These are phyloP conservation scores for Colletotrichum navitas DNA, from an alignment of 2,329 filamentous ascomycete species.

Conservation along the genomic window DNA sequence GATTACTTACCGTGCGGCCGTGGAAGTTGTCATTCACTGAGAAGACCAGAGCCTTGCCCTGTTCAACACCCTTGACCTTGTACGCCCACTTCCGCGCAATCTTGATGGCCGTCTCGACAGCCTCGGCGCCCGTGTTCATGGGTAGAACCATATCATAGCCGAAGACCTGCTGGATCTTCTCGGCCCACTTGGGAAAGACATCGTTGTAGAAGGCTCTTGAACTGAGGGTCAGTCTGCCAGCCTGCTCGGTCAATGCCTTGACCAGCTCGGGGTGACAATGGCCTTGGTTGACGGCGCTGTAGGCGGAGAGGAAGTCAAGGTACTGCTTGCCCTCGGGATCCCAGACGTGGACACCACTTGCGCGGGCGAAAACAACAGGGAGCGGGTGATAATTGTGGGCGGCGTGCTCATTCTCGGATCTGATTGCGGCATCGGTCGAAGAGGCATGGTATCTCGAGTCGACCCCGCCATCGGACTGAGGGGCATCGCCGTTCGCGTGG, in stretches of 20 bases:
- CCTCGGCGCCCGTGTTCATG: conserved; percentile 98
- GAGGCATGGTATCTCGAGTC: conserved; percentile 74
- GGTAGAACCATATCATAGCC: conserved; percentile 98
- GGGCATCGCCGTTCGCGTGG: conserved; percentile 62
- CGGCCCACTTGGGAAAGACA: conserved; percentile 95
- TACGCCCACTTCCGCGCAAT: conserved; percentile 98
- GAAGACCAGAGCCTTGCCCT: conserved; percentile 87
- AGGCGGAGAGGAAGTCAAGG: conserved; percentile 97
- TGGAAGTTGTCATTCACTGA: conserved; percentile 94
- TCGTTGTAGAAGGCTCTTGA: conserved; percentile 98
- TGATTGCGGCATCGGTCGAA: conserved; percentile 84
- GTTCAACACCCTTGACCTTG: conserved; percentile 91
- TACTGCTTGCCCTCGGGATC: conserved; percentile 97
- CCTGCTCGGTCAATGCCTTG: conserved; percentile 90
- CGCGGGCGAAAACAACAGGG: conserved; percentile 90
- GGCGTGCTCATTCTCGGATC: conserved; percentile 84
- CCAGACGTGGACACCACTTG: conserved; percentile 90
- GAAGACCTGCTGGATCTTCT: conserved; percentile 90
- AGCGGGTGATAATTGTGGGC: conserved; percentile 99
- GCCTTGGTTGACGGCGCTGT: conserved; percentile 97
- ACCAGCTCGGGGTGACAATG: conserved; percentile 98
- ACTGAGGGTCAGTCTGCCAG: conserved; percentile 88
- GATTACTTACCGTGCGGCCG: conserved; percentile 82
- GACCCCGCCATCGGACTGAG: conserved; percentile 49
- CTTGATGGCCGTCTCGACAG: conserved; percentile 96